Base-by-base conservation (phyloP, 768 basidiomycete species). In the Boletales sp. region DNA sequence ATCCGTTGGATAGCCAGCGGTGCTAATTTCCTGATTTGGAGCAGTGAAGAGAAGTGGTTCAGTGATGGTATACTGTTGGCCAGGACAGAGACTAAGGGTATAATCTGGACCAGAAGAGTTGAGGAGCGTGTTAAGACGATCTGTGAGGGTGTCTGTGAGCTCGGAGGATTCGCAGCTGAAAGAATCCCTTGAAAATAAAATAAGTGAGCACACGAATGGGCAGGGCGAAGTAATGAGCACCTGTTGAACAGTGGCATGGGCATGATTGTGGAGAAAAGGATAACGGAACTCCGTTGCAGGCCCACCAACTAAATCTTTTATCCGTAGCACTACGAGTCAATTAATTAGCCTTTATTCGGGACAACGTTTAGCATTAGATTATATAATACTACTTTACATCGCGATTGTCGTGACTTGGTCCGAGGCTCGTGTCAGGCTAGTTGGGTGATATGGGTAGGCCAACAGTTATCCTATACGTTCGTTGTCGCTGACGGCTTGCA, bases 21-120 rank as follows among this genome's bases (percentile, higher is more conserved):
- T 94, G 56, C 82, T 87, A 41, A 94, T 91, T 68, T 93, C 91
- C 67, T 94, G 85, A 57, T 83, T 73, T 0, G 78, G 73, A 11
- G 81, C 77, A 0, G 82, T 73, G 57, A 90, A 90, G 31, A 76
- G 67, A 44, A 94, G 74, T 1, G 87, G 83, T 3, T 80, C 77
- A 46, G 79, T 75, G 53, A 92, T 78, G 53, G 76, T 51, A 61
- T 94, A 93, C 42, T 76, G 69, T 46, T 75, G 65, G 30, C 71
- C 68, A 2, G 82, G 82, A 67, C 91, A 94, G 4, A 94, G 74
- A 13, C 69, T 72, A 6, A 94, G 76, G 7, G 74, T 72, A 63
- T 82, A 92, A 21, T 83, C 84, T 38, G 78, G 62, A 12, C 87
- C 86, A 17, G 83, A 82, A 5, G 81, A 77, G 50, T 78, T 81